Evolutionary conservation across 1,139 yeast genomes (phyloP).

Genomic region (Geotrichum restrictum): DNA sequence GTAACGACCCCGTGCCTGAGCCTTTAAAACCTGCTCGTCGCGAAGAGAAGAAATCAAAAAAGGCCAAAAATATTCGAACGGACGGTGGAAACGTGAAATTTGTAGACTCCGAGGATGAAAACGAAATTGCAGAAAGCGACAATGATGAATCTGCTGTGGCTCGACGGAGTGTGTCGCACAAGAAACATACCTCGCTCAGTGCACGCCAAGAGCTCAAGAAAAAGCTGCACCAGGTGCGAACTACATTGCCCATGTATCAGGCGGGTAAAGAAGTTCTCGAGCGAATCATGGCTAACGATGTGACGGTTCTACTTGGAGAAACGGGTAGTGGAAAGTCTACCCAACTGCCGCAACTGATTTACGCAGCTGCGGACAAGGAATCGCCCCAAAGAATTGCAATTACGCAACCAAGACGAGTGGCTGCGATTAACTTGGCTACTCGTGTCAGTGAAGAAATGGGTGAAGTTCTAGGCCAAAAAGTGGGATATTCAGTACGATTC

Average conservation of each 20-base stretch:
- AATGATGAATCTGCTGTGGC: constrained; percentile 29
- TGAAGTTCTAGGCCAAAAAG: constrained; percentile 58
- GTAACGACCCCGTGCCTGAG: not conserved
- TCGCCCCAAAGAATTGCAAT: constrained; percentile 62
- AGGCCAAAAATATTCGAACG: constrained; percentile 9
- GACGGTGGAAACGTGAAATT: constrained; percentile 23
- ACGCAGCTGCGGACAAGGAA: constrained; percentile 31
- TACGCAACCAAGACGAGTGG: constrained; percentile 96
- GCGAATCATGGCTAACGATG: constrained; percentile 55
- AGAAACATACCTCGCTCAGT: not conserved
- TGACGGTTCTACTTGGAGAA: constrained; percentile 85
- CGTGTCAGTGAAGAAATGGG: constrained; percentile 92
- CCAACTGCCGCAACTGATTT: constrained; percentile 80
- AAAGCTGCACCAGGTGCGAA: constrained; percentile 48
- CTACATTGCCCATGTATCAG: constrained; percentile 69
- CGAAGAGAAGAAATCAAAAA: not conserved
- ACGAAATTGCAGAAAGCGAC: constrained; percentile 29
- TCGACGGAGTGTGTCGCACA: constrained; percentile 9
- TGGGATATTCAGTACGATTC: constrained; percentile 94
- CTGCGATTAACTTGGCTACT: constrained; percentile 89
- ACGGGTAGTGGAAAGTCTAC: constrained; percentile 98
- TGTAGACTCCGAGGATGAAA: constrained; percentile 39
- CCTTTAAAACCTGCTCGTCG: not conserved
- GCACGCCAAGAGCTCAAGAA: constrained; percentile 13
- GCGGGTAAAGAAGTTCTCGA: constrained; percentile 62